Evolutionary conservation across 108 stramenopile species (phyloP).

Genomic region (Cyclotella choctawhatcheeana): DNA sequence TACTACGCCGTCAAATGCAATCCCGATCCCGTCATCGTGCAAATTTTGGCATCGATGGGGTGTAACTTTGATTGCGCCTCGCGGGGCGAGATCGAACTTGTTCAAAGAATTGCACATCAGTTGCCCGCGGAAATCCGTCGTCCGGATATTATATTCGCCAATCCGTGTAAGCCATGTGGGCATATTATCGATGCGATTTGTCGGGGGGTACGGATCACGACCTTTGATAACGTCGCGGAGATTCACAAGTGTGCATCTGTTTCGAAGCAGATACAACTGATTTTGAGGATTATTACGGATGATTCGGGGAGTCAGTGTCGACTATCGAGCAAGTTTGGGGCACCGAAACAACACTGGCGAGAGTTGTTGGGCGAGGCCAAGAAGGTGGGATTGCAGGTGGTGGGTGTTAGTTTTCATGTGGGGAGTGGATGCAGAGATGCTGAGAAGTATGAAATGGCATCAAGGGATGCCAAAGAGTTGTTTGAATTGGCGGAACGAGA

Average conservation of each 20-base stretch:
- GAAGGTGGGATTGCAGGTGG: slow-evolving; percentile 73
- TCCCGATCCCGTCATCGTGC: slow-evolving; percentile 79
- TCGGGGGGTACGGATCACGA: slow-evolving; percentile 79
- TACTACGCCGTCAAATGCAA: slow-evolving; percentile 95
- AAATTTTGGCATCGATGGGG: slow-evolving; percentile 75
- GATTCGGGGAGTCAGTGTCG: slow-evolving; percentile 82
- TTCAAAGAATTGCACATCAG: slow-evolving; percentile 60
- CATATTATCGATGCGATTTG: slow-evolving; percentile 84
- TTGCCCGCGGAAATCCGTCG: slow-evolving; percentile 52
- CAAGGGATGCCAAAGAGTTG: slow-evolving; percentile 71
- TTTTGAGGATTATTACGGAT: slow-evolving; percentile 88
- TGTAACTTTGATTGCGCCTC: slow-evolving; percentile 95
- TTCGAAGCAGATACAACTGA: slow-evolving; percentile 69
- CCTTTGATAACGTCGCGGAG: slow-evolving; percentile 92
- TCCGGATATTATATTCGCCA: slow-evolving; percentile 91
- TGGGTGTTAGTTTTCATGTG: slow-evolving; percentile 92
- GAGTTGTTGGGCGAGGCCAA: slow-evolving; percentile 69
- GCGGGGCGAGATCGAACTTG: slow-evolving; percentile 81
- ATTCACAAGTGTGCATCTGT: slow-evolving; percentile 82
- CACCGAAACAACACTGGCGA: slow-evolving; percentile 66
- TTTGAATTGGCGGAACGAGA: slow-evolving; percentile 82
- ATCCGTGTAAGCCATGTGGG: slow-evolving; percentile 85
- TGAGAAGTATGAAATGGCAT: slow-evolving; percentile 77
- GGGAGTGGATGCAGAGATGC: slow-evolving; percentile 92
- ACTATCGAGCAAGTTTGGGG: slow-evolving; percentile 86